Percentiles rank a stretch among this genome's conserved stretches.
These are phyloP conservation scores for Chenopodium formosanum DNA, from an alignment of 148 eudicot genomes.

Conservation along the genomic window DNA sequence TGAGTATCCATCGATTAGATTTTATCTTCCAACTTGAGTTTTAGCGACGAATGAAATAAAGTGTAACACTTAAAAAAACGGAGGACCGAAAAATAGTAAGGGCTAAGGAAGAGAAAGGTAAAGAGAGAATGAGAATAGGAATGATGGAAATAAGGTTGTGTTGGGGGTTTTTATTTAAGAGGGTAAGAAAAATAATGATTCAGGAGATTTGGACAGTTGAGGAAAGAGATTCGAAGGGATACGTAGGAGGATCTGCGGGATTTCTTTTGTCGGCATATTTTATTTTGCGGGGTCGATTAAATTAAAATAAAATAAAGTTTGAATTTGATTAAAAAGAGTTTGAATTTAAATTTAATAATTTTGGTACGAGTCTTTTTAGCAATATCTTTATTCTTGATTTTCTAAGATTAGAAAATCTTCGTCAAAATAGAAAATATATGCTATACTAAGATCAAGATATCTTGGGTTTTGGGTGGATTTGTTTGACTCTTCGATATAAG, in stretches of 20 bases:
- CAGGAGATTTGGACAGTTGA: conserved; percentile 24
- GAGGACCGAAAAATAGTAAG: too few relatives aligned
- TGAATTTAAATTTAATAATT: not conserved
- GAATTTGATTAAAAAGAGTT: conserved; percentile 1
- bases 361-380: not conserved
- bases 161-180: conserved; percentile 14
- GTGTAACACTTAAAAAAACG: too few relatives aligned
- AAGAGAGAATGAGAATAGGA: not conserved
- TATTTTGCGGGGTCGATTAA: conserved; percentile 12
- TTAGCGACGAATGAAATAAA: too few relatives aligned
- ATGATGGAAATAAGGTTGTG: not conserved
- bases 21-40: too few relatives aligned
- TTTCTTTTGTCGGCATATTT: conserved; percentile 25
- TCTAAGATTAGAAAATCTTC: not conserved
- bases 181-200: conserved; percentile 6
- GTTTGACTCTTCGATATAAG: conserved; percentile 7
- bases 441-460: not conserved
- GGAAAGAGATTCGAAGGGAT: conserved; percentile 22
- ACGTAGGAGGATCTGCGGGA: conserved; percentile 27
- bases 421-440: not conserved
- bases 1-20: conserved; percentile 23
- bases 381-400: not conserved
- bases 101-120: too few relatives aligned
- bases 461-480: conserved; percentile 19
- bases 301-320: too few relatives aligned